Evolutionary conservation across 202 grass and related monocot species (phyloP).

Genomic region (Panicum virgatum): DNA sequence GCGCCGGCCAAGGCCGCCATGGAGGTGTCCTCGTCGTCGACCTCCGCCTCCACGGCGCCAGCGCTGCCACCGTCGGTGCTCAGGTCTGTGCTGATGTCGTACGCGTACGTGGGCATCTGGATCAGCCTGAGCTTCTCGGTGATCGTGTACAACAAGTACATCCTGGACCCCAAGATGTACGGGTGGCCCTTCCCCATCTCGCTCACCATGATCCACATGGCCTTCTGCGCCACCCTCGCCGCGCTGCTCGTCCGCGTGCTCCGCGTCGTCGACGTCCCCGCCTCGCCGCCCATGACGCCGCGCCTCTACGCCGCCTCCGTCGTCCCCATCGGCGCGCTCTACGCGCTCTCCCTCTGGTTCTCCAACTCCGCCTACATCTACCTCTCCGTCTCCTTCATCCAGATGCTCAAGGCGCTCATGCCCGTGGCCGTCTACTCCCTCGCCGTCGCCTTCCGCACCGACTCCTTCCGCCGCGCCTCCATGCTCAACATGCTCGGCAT

Average conservation of each 20-base stretch:
- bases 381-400: slow-evolving; percentile 98
- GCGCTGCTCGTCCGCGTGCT: slow-evolving; percentile 59
- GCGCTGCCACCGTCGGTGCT: slow-evolving; percentile 47
- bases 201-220: slow-evolving; percentile 95
- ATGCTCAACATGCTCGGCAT: slow-evolving; percentile 97
- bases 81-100: slow-evolving; percentile 66
- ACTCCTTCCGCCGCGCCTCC: slow-evolving; percentile 47
- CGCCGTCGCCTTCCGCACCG: slow-evolving; percentile 63
- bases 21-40: slow-evolving; percentile 10
- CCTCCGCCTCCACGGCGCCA: neutral
- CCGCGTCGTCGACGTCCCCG: slow-evolving; percentile 56
- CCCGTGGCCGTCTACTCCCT: slow-evolving; percentile 87
- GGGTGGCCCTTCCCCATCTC: slow-evolving; percentile 85
- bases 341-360: slow-evolving; percentile 85
- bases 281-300: slow-evolving; percentile 54
- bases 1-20: slow-evolving; percentile 11
- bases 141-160: slow-evolving; percentile 96
- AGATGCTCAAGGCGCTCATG: slow-evolving; percentile 99
- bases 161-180: slow-evolving; percentile 95
- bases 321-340: slow-evolving; percentile 75
- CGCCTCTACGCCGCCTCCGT: slow-evolving; percentile 64
- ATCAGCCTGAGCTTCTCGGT: slow-evolving; percentile 90
- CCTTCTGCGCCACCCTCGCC: slow-evolving; percentile 75
- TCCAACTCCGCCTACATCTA: slow-evolving; percentile 98
- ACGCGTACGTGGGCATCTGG: slow-evolving; percentile 85